Evolutionary conservation across 805 yeast genomes (phyloP).

Genomic region (Pichia insulana): DNA sequence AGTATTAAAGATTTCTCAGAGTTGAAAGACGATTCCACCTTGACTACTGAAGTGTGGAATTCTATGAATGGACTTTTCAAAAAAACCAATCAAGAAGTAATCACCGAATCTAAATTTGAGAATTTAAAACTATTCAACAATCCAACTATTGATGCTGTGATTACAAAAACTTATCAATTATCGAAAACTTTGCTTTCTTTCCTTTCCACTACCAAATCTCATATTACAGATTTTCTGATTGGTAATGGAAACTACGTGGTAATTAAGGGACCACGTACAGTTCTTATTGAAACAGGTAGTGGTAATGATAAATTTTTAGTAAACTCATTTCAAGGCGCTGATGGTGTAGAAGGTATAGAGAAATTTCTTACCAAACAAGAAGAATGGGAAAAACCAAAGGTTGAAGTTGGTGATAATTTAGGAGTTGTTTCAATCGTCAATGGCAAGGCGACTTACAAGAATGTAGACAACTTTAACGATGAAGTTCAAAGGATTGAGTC

Average conservation of each 20-base stretch:
- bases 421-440: slow-evolving; percentile 38
- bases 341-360: slow-evolving; percentile 16
- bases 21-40: slow-evolving; percentile 19
- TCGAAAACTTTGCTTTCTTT: too few relatives aligned
- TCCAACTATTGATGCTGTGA: not conserved
- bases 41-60: slow-evolving; percentile 12
- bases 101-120: not conserved
- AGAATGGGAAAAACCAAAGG: slow-evolving; percentile 16
- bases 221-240: slow-evolving; percentile 15
- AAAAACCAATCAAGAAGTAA: not conserved
- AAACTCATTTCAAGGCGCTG: not conserved
- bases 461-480: slow-evolving; percentile 34
- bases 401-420: slow-evolving; percentile 35
- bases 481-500: slow-evolving; percentile 28
- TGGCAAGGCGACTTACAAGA: slow-evolving; percentile 35
- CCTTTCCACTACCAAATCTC: not conserved
- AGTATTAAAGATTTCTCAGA: slow-evolving; percentile 43
- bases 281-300: slow-evolving; percentile 39
- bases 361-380: slow-evolving; percentile 14
- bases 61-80: slow-evolving; percentile 8
- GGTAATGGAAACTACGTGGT: slow-evolving; percentile 39
- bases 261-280: slow-evolving; percentile 46
- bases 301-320: slow-evolving; percentile 20
- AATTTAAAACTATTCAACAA: not conserved
- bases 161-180: not conserved